phyloP scores from a whole-genome alignment of 495 filamentous ascomycete species.

The Tuber aestivum region DNA sequence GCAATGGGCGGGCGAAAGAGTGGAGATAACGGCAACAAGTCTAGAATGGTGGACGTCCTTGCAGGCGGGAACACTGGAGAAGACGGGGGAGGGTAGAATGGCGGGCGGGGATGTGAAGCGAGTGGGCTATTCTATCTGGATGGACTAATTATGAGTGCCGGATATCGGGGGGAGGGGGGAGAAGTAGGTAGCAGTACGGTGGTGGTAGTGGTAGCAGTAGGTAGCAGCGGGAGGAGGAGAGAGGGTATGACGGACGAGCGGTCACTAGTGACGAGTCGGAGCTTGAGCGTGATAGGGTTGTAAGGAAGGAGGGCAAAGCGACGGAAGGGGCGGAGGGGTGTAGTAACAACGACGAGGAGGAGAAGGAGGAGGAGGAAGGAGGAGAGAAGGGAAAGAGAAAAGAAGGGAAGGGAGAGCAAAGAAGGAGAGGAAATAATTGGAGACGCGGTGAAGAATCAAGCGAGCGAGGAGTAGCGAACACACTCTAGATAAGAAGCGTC shows the following conservation, averaged over 20 bases:
- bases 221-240: constrained; percentile 7
- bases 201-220: constrained; percentile 6
- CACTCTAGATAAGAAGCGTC: constrained; percentile 1
- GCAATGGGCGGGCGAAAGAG: constrained; percentile 10
- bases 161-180: neutral
- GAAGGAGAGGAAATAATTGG: constrained; percentile 13
- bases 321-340: constrained; percentile 16
- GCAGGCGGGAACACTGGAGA: neutral
- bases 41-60: constrained; percentile 19
- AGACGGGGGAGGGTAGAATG: neutral
- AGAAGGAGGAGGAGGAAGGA: neutral
- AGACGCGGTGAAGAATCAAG: constrained; percentile 17
- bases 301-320: constrained; percentile 14
- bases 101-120: constrained; percentile 3
- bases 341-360: neutral
- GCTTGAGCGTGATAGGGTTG: constrained; percentile 1
- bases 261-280: neutral
- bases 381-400: neutral
- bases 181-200: neutral
- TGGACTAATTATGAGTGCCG: neutral
- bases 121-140: constrained; percentile 5
- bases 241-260: constrained; percentile 9
- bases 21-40: constrained; percentile 7
- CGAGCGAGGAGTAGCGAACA: neutral
- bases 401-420: constrained; percentile 1